Percentiles rank a stretch among this genome's conserved stretches.
phyloP scores from a whole-genome alignment of 371 early-diverging fungal species.

The Chytridium lagenaria region DNA sequence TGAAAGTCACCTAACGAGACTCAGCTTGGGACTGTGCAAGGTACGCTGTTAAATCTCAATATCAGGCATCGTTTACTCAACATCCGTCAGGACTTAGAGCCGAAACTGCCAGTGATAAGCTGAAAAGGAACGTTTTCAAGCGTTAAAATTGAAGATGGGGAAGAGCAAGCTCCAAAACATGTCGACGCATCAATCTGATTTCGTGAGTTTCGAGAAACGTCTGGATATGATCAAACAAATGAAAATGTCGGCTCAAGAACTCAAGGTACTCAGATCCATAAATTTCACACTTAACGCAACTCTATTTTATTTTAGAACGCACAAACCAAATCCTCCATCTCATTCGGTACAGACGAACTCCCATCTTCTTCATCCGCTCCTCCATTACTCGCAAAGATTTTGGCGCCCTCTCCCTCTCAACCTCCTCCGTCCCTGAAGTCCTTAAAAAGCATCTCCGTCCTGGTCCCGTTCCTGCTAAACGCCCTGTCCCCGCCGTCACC shows the following conservation, averaged over 20 bases:
- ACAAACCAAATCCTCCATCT: constrained; percentile 16
- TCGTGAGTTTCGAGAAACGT: not conserved
- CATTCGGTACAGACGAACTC: constrained; percentile 5
- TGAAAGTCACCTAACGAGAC: no score
- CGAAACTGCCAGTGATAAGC: not conserved
- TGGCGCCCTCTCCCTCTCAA: not conserved
- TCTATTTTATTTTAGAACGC: not conserved
- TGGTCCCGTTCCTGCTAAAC: constrained; percentile 19
- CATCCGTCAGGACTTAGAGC: not conserved
- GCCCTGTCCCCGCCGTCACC: not conserved
- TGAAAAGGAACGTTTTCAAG: constrained; percentile 13
- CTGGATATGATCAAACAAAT: not conserved
- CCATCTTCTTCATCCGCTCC: not conserved
- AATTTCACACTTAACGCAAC: not conserved
- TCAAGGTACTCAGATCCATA: constrained; percentile 8
- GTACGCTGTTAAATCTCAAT: constrained; percentile 25
- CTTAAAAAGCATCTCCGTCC: not conserved
- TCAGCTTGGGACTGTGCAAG: constrained; percentile 28
- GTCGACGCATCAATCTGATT: constrained; percentile 32
- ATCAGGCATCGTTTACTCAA: constrained; percentile 26
- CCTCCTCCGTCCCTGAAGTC: not conserved
- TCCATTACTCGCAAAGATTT: constrained; percentile 29
- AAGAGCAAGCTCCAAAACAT: not conserved
- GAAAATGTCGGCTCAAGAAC: constrained; percentile 8
- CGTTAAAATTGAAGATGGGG: constrained; percentile 17